phyloP scores from a whole-genome alignment of 768 basidiomycete species.

The Mycena alexandri region DNA sequence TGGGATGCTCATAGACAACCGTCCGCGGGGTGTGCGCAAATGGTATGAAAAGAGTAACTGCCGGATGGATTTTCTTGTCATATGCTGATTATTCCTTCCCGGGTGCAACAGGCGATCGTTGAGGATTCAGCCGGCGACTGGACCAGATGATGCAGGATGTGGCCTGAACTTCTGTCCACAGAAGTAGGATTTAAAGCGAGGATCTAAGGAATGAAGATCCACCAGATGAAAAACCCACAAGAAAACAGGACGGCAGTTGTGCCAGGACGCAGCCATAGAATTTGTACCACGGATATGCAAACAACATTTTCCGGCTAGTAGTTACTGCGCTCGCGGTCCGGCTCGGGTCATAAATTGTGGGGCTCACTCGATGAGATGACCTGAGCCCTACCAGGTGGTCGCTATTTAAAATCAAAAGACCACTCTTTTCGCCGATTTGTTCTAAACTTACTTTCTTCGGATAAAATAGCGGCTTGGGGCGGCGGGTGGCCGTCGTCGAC shows the following conservation, averaged over 20 bases:
- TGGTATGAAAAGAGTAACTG: constrained; percentile 9
- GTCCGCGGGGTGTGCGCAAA: constrained; percentile 2
- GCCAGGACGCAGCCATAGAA: too few species aligned
- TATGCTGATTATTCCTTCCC: constrained; percentile 18
- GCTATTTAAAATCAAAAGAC: not conserved
- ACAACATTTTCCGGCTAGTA: too few species aligned
- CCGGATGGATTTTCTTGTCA: constrained; percentile 9
- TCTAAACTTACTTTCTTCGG: constrained; percentile 17
- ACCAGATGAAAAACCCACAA: not conserved
- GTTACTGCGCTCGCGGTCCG: constrained; percentile 7
- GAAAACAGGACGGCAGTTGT: too few species aligned
- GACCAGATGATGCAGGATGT: not conserved
- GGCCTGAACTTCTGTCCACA: not conserved
- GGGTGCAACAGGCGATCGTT: constrained; percentile 6
- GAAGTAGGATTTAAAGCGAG: not conserved
- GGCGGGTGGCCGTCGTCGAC: too few species aligned
- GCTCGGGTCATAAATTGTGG: not conserved
- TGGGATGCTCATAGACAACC: not conserved
- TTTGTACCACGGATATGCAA: too few species aligned
- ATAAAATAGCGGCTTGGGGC: not conserved
- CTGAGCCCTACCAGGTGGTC: not conserved
- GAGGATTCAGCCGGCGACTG: not conserved
- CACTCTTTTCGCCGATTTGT: constrained; percentile 20
- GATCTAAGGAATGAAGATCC: not conserved
- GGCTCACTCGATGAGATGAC: not conserved